Percentiles rank a stretch among this genome's conserved stretches.
These are phyloP conservation scores for Lodderomyces elongisporus DNA, from an alignment of 1,139 yeast species.

Conservation along the genomic window DNA sequence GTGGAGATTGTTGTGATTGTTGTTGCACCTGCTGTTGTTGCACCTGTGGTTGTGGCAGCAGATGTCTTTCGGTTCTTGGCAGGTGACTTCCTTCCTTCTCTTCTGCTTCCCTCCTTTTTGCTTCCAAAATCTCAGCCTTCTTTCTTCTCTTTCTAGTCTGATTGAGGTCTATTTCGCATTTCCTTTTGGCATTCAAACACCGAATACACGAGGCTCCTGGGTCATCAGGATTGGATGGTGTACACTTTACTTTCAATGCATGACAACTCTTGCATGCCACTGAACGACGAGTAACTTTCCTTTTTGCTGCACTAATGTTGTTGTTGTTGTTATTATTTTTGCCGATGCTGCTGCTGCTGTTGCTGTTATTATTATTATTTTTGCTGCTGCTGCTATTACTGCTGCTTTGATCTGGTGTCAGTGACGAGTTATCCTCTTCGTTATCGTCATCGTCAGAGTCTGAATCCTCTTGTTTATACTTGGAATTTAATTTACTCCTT, in stretches of 20 bases:
- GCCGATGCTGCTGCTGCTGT: too few relatives aligned
- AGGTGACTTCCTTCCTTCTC: constrained; percentile 1
- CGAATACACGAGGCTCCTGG: constrained; percentile 69
- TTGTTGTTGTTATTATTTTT: too few relatives aligned
- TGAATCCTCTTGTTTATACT: too few relatives aligned
- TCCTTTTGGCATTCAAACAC: constrained; percentile 58
- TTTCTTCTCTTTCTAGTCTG: constrained; percentile 53
- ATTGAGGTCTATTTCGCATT: constrained; percentile 64
- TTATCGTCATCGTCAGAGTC: too few relatives aligned
- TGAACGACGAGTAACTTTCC: constrained; percentile 24
- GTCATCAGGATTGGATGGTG: constrained; percentile 58
- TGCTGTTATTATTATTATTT: constrained; percentile 31
- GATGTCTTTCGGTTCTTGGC: not conserved
- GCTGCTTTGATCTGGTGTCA: constrained; percentile 1
- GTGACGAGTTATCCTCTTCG: too few relatives aligned
- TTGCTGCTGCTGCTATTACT: constrained; percentile 6
- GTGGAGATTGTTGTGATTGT: not conserved
- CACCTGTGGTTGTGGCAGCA: not conserved
- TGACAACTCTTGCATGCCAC: constrained; percentile 81
- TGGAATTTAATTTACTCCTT: too few relatives aligned
- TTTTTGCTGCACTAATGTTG: too few relatives aligned
- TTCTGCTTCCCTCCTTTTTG: constrained; percentile 12
- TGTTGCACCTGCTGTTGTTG: constrained; percentile 1
- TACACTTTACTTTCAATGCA: constrained; percentile 73
- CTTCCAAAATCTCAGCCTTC: constrained; percentile 26